Base-by-base conservation (phyloP, 352 stramenopile species). In the Pythium brassicae region DNA sequence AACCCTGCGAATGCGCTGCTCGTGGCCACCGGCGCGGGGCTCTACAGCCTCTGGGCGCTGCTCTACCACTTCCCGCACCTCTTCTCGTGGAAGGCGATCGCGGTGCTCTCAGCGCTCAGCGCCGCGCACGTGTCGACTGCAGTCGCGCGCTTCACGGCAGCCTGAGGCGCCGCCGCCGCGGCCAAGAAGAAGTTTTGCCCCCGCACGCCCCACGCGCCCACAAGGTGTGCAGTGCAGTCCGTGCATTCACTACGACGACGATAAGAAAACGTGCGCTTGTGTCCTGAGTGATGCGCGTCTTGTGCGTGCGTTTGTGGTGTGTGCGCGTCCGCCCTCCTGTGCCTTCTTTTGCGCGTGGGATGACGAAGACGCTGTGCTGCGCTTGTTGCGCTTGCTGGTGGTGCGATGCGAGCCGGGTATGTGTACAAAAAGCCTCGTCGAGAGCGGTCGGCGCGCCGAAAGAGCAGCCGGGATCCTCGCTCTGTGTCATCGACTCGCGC, bases 1-100 rank as follows among this genome's bases (percentile, higher is more conserved):
- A 81, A 86, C 49, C 72, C 82, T 0, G 66, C 70, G 9, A 88
- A 81, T 50, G 68, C 69, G n/a, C 61, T 92, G 47, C 59, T 92
- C 20, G 34, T 83, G 34, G 57, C 84, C 32, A 92, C 79, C 25
- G 79, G 82, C 15, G 47, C 87, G 15, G 69, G 82, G 22, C 66
- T 92, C 35, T 92, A 89, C 47, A 74, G 79, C 4, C 49, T 92
- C 17, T 92, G 82, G 82, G 88, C 79, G 51, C 58, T 88, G n/a
- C 70, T 90, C 40, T 90, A 89, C 59, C 75, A 92, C 63, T 87
- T 83, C 55, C 82, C 82, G 29, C 74, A 92, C 48, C 67, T 88
- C 4, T 90, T 89, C 49, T 78, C 79, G 29, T 90, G 79, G 82
- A 90, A 86, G 56, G 73, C 78, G 27, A 73, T 84, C 53, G 49